Conservation (phyloP, 176 grass and related monocot genomes). For the Avena eriantha region DNA sequence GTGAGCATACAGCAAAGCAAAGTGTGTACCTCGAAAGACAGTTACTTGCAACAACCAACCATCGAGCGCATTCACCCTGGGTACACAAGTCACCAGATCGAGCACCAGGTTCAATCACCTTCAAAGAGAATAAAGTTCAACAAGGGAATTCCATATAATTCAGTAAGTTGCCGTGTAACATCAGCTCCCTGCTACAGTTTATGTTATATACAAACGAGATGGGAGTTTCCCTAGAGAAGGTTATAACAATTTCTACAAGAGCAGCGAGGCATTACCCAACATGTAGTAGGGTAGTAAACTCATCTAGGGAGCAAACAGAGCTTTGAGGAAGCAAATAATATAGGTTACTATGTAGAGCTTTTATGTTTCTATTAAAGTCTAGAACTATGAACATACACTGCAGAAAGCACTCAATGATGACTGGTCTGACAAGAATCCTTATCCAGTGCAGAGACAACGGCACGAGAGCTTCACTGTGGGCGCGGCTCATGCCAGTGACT, state of each 20-base stretch:
- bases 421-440: constrained; percentile 18
- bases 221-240: background rate
- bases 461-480: constrained; percentile 63
- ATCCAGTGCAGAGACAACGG: constrained; percentile 15
- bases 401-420: background rate
- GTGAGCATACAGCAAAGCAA: constrained; percentile 32
- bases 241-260: background rate
- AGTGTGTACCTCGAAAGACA: constrained; percentile 74
- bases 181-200: constrained; percentile 19
- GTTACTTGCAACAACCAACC: constrained; percentile 85
- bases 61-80: constrained; percentile 84
- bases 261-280: background rate
- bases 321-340: constrained; percentile 29
- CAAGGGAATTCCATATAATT: constrained; percentile 20
- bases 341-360: constrained; percentile 12
- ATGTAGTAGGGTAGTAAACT: background rate
- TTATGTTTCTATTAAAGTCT: constrained; percentile 1
- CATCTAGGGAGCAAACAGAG: constrained; percentile 21
- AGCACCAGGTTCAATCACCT: constrained; percentile 84
- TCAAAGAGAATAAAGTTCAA: constrained; percentile 46
- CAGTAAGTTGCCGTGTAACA: background rate
- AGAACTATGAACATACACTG: constrained; percentile 11
- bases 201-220: background rate
- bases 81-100: constrained; percentile 84
- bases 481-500: constrained; percentile 12